These are phyloP conservation scores for Phaffia rhodozyma DNA, from an alignment of 1,284 basidiomycete genomes.

Conservation along the genomic window DNA sequence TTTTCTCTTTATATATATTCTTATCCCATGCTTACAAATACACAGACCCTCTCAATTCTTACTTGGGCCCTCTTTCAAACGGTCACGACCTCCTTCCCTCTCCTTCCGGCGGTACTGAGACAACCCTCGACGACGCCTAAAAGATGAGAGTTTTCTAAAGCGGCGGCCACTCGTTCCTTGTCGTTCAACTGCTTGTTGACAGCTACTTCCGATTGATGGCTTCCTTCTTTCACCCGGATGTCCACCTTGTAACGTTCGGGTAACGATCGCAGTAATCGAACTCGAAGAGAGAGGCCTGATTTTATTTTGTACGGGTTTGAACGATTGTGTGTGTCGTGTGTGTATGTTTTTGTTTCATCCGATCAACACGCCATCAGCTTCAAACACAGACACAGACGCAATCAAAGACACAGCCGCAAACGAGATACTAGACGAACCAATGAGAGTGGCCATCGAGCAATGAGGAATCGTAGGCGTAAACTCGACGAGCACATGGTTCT, in stretches of 20 bases:
- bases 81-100: constrained; percentile 25
- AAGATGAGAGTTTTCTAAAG: constrained; percentile 80
- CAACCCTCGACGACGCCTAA: constrained; percentile 83
- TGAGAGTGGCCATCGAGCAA: constrained; percentile 94
- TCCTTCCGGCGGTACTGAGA: constrained; percentile 44
- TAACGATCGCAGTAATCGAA: constrained; percentile 76
- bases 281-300: constrained; percentile 79
- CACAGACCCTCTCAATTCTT: too few species aligned
- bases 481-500: constrained; percentile 67
- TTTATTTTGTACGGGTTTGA: neutral
- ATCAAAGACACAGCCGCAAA: neutral
- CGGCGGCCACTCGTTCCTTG: constrained; percentile 95
- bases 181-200: constrained; percentile 99
- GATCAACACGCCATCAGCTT: neutral
- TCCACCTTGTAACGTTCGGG: constrained; percentile 91
- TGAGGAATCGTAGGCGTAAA: constrained; percentile 97
- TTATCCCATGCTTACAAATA: too few species aligned
- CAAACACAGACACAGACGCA: neutral
- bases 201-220: constrained; percentile 76
- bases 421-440: constrained; percentile 48
- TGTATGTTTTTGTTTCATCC: too few species aligned
- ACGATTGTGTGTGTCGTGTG: too few species aligned
- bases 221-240: constrained; percentile 83
- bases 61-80: neutral
- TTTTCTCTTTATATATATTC: too few species aligned